These are phyloP conservation scores for Epithele typhae DNA, from an alignment of 768 basidiomycete genomes.

Conservation along the genomic window DNA sequence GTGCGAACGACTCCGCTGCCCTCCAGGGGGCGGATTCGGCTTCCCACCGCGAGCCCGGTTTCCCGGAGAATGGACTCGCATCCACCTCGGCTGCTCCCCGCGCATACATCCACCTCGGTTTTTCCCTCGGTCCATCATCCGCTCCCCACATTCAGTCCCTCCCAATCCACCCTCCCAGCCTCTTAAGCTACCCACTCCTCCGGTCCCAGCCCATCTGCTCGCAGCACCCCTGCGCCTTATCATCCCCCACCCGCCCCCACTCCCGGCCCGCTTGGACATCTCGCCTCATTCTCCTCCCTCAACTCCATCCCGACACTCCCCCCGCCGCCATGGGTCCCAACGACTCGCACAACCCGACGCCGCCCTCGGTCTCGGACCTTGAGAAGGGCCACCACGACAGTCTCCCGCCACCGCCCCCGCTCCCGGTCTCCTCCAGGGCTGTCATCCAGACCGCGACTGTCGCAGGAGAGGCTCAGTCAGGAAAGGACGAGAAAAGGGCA, in stretches of 20 bases:
- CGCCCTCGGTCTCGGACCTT: constrained; percentile 24
- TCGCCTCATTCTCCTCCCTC: background rate
- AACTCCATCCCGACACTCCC: too few species aligned
- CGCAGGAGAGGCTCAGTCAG: constrained; percentile 6
- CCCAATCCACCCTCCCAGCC: constrained; percentile 14
- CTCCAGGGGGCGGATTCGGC: background rate
- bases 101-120: constrained; percentile 25
- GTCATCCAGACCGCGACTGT: constrained; percentile 4
- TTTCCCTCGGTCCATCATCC: constrained; percentile 23
- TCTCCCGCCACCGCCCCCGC: constrained; percentile 10
- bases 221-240: background rate
- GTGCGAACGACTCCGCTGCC: constrained; percentile 14
- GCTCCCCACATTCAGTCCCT: constrained; percentile 19
- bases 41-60: constrained; percentile 18
- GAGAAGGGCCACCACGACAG: constrained; percentile 27
- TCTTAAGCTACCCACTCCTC: constrained; percentile 9
- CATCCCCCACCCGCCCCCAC: background rate
- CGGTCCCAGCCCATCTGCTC: constrained; percentile 1
- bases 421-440: constrained; percentile 10
- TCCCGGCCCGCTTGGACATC: constrained; percentile 1
- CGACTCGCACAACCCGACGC: background rate
- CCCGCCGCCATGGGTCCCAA: too few species aligned
- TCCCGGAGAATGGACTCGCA: constrained; percentile 25
- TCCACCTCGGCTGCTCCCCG: constrained; percentile 25
- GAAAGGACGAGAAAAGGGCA: constrained; percentile 17